A percentile compares a stretch with the other conserved stretches of the same genome.
These are phyloP conservation scores for Phaeotremella fagi DNA, from an alignment of 768 basidiomycete species.

Conservation along the genomic window DNA sequence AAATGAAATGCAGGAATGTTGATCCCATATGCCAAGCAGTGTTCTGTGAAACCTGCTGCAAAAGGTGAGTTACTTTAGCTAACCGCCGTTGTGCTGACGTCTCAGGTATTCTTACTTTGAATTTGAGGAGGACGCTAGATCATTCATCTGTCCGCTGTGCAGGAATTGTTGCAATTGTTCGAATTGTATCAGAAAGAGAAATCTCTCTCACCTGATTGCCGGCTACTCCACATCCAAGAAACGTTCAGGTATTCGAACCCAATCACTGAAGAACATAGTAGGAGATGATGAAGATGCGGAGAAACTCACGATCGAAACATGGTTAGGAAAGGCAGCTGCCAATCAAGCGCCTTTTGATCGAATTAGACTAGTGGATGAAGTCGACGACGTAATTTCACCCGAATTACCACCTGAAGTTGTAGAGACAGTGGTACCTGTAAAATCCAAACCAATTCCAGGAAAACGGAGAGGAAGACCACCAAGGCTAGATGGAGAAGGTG, in stretches of 20 bases:
- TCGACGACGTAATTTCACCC: slow-evolving; percentile 26
- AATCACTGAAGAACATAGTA: no score
- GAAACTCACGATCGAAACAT: slow-evolving; percentile 23
- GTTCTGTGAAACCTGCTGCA: slow-evolving; percentile 42
- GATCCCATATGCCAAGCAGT: slow-evolving; percentile 26
- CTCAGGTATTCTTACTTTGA: slow-evolving; percentile 39
- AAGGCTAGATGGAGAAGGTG: not conserved
- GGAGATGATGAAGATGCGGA: not conserved
- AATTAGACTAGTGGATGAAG: slow-evolving; percentile 28
- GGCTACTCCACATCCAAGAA: not conserved
- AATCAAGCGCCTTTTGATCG: slow-evolving; percentile 28
- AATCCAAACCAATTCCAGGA: not conserved
- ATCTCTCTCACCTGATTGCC: slow-evolving; percentile 29
- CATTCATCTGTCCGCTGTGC: slow-evolving; percentile 45
- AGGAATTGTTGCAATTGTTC: slow-evolving; percentile 44
- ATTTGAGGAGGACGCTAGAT: slow-evolving; percentile 39
- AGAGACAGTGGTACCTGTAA: not conserved
- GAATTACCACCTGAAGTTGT: slow-evolving; percentile 14
- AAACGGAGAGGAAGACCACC: not conserved
- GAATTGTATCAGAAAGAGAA: slow-evolving; percentile 35
- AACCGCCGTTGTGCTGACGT: not conserved
- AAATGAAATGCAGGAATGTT: slow-evolving; percentile 43
- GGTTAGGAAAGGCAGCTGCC: slow-evolving; percentile 23
- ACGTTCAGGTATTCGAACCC: slow-evolving; percentile 8
- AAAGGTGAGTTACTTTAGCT: slow-evolving; percentile 22